Conservation (phyloP, 2,329 filamentous ascomycete species). For the Neofusicoccum kwambonambiense region DNA sequence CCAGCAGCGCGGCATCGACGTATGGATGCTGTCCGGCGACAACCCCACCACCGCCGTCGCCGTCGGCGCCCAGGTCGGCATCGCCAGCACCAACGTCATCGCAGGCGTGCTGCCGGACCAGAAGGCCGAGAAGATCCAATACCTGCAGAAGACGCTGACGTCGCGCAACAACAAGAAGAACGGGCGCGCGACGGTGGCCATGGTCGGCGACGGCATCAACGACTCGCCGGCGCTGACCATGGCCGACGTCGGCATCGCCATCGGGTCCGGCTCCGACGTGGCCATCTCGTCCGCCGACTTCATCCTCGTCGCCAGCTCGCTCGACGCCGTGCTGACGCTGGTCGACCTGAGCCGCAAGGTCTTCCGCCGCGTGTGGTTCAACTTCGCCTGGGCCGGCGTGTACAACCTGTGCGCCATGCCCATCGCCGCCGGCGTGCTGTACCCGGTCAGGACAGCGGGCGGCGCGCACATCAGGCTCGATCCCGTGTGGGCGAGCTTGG, state of each 20-base stretch:
- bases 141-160: conserved; percentile 39
- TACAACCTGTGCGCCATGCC: conserved; percentile 80
- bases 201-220: conserved; percentile 86
- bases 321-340: conserved; percentile 69
- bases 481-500: conserved; percentile 83
- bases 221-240: conserved; percentile 78
- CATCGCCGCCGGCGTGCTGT: conserved; percentile 77
- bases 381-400: conserved; percentile 80
- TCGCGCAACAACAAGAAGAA: conserved; percentile 19
- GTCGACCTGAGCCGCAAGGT: conserved; percentile 69
- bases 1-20: conserved; percentile 63
- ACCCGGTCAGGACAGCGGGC: conserved; percentile 53
- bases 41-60: conserved; percentile 81
- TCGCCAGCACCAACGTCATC: conserved; percentile 71
- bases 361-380: conserved; percentile 76
- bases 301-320: conserved; percentile 71
- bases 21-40: conserved; percentile 94
- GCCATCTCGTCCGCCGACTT: conserved; percentile 80
- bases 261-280: conserved; percentile 78
- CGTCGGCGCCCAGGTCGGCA: conserved; percentile 74
- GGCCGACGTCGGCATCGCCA: conserved; percentile 79
- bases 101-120: conserved; percentile 83
- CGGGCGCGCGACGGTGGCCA: conserved; percentile 63
- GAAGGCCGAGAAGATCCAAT: conserved; percentile 70
- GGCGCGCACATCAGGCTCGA: conserved; percentile 64